Evolutionary conservation across 164 flowering plant species (phyloP), one percentile per base, ranked within the genome.

Genomic region (Litsea cubeba): DNA sequence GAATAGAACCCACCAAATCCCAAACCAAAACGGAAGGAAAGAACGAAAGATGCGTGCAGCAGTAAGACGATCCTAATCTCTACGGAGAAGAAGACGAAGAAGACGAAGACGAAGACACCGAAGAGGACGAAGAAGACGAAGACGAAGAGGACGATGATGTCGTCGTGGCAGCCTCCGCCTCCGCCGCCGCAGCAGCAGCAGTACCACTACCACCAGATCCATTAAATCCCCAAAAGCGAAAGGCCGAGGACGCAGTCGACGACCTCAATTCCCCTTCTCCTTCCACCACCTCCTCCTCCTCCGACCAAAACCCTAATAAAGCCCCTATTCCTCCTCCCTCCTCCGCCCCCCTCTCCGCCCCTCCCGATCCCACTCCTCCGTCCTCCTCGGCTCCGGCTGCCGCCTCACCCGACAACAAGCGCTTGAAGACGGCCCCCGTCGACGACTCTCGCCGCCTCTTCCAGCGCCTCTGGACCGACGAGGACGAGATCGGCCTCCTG

Each of bases 381-480:
- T 54, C 60, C 60, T 15, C 60, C 60, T 20, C 70, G 49, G 77
- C 72, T 81, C 81, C 58, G 68, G 71, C 30, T 64, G 60, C 7
- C 60, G 12, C 60, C n/a, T 54, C 60, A 1, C 60, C 60, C 4
- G 60, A 54, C 60, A 12, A 54, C 15, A 54, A 54, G 60, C 60
- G 60, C 17, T n/a, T 15, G n/a, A 54, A 54, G 60, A 5, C n/a
- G 6, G n/a, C 18, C n/a, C 5, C 60, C 60, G 60, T 80, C 0
- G 97, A 91, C 20, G 83, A 82, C 46, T 79, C 92, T 1, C 78
- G 95, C 28, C 72, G 84, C 72, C 84, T 93, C 12, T 95, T 93
- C 72, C 99, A 95, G 78, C 87, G 98, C 17, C 79, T 95, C 20
- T 95, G 99, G 98, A 93, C 97, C 1, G 96, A 95, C 66, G 98